phyloP scores from a whole-genome alignment of 441 rosid genomes.

The Corymbia calophylla region DNA sequence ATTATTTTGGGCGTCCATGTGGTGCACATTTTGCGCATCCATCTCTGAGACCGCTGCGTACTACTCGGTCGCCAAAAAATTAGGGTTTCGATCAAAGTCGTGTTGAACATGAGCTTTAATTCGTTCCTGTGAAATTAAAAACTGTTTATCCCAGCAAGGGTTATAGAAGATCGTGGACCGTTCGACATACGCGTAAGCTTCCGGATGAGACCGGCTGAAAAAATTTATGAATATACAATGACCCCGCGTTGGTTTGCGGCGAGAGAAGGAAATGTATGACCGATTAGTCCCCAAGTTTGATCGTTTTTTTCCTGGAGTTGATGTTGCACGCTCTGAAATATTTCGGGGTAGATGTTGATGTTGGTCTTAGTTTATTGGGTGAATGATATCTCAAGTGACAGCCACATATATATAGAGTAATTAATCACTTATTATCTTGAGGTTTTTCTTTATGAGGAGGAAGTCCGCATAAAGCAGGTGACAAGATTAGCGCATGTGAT shows the following conservation, averaged over 20 bases:
- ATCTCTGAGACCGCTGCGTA: neutral
- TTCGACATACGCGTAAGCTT: neutral
- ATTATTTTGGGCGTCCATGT: neutral
- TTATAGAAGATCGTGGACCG: neutral
- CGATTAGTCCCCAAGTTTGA: neutral
- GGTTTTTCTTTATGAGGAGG: neutral
- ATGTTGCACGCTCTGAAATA: neutral
- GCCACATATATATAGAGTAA: neutral
- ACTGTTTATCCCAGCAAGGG: neutral
- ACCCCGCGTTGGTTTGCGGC: neutral
- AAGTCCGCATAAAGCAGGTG: neutral
- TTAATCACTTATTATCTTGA: neutral
- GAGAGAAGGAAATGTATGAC: neutral
- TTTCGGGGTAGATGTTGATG: neutral
- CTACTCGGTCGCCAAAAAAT: neutral
- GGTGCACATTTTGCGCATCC: neutral
- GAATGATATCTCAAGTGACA: neutral
- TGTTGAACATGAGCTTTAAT: neutral
- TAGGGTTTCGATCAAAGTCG: neutral
- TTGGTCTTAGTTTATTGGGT: neutral
- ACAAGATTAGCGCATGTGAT: neutral
- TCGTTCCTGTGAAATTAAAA: neutral
- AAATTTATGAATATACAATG: neutral
- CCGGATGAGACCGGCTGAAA: neutral
- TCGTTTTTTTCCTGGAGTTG: neutral